Evolutionary conservation across 169 alveolate species (phyloP).

Genomic region (Perkinsus olseni): DNA sequence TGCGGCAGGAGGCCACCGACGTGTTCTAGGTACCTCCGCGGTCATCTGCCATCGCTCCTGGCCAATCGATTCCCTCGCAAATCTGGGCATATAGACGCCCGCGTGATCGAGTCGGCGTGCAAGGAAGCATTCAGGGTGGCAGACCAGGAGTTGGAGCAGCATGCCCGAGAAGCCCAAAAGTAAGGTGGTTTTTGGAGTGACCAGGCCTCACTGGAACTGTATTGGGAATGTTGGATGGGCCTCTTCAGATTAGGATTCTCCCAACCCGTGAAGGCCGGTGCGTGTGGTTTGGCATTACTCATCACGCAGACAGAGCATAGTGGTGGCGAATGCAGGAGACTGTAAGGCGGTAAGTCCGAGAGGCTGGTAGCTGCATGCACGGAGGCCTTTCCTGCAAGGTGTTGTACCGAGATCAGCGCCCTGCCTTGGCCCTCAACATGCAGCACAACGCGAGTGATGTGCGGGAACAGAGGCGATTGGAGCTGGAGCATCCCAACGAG

Average conservation of each 20-base stretch:
- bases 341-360: slow-evolving; percentile 26
- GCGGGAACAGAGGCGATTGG: slow-evolving; percentile 18
- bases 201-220: not conserved
- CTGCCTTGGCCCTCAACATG: slow-evolving; percentile 22
- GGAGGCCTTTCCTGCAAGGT: not conserved
- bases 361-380: not conserved
- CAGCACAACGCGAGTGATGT: slow-evolving; percentile 34
- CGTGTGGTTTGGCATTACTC: not conserved
- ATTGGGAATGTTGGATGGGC: not conserved
- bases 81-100: not conserved
- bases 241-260: not conserved
- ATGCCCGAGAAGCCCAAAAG: not conserved
- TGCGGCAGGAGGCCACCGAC: too few relatives aligned
- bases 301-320: slow-evolving; percentile 3
- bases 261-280: not conserved
- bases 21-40: not conserved
- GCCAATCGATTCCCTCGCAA: not conserved
- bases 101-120: not conserved
- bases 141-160: not conserved
- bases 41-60: not conserved
- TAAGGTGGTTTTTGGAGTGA: not conserved
- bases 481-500: slow-evolving; percentile 37
- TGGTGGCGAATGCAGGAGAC: slow-evolving; percentile 37
- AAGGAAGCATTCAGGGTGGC: not conserved
- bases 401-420: not conserved